Conservation (phyloP, 495 filamentous ascomycete genomes). For the Ascodesmis nigricans region DNA sequence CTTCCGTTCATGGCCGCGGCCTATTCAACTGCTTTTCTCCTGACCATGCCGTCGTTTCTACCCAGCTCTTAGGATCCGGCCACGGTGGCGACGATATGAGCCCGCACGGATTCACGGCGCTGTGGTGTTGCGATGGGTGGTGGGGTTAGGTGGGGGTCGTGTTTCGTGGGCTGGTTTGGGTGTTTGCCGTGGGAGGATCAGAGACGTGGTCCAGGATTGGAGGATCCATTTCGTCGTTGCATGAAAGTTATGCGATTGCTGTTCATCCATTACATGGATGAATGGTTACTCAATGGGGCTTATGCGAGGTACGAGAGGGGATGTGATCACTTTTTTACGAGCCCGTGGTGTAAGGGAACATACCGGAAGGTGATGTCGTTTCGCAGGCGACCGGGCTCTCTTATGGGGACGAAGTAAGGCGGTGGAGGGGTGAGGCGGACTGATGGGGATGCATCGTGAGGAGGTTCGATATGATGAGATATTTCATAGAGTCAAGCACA, state of each 20-base stretch:
- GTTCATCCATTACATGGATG: constrained; percentile 24
- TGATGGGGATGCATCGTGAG: constrained; percentile 28
- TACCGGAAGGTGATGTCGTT: no score
- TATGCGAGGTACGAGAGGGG: constrained; percentile 97
- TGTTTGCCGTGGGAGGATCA: no score
- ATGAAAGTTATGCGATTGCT: constrained; percentile 99
- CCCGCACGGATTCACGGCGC: no score
- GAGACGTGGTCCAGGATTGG: constrained; percentile 23
- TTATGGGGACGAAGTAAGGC: constrained; percentile 22
- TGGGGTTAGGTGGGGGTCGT: no score
- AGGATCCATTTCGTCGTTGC: constrained; percentile 49
- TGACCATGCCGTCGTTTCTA: no score
- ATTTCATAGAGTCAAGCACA: constrained; percentile 4
- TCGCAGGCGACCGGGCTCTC: constrained; percentile 18
- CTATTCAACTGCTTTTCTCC: constrained; percentile 16
- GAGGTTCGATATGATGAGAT: constrained; percentile 2
- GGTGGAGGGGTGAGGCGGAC: constrained; percentile 33
- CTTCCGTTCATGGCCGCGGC: constrained; percentile 27
- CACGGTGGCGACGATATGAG: constrained; percentile 64
- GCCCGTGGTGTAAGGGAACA: constrained; percentile 16
- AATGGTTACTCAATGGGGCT: constrained; percentile 99
- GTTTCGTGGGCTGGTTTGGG: no score
- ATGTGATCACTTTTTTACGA: constrained; percentile 24
- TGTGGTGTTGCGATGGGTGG: constrained; percentile 18
- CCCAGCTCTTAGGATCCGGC: no score